Conservation (phyloP, 371 early-diverging fungal species). For the Mucor piriformis region DNA sequence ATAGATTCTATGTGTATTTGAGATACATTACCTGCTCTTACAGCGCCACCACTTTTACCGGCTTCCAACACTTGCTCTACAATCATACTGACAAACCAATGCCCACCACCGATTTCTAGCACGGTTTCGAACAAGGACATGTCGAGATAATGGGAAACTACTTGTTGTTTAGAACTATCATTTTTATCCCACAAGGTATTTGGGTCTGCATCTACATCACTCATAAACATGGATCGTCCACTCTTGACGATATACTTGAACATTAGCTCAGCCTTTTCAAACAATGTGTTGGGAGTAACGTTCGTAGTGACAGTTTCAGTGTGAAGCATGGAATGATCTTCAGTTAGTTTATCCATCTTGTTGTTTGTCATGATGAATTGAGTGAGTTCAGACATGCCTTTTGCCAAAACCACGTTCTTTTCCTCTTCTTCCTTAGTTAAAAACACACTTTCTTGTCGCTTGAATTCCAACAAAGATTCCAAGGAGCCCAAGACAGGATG, state of each 20-base stretch:
- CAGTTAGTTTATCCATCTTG: slow-evolving; percentile 21
- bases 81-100: slow-evolving; percentile 53
- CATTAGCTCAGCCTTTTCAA: slow-evolving; percentile 45
- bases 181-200: slow-evolving; percentile 34
- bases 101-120: slow-evolving; percentile 46
- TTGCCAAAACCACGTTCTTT: not conserved
- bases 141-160: slow-evolving; percentile 48
- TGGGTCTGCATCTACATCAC: slow-evolving; percentile 47
- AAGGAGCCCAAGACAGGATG: slow-evolving; percentile 18
- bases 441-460: slow-evolving; percentile 15
- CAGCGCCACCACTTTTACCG: slow-evolving; percentile 54
- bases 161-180: slow-evolving; percentile 21
- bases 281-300: slow-evolving; percentile 37
- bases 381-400: slow-evolving; percentile 15
- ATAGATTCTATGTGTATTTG: too few relatives aligned
- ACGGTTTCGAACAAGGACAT: slow-evolving; percentile 52
- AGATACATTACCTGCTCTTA: slow-evolving; percentile 55
- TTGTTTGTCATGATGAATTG: slow-evolving; percentile 16
- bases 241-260: slow-evolving; percentile 51
- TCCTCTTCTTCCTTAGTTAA: slow-evolving; percentile 7
- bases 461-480: slow-evolving; percentile 18
- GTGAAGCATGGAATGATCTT: slow-evolving; percentile 5
- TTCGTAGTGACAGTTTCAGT: slow-evolving; percentile 37
- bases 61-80: slow-evolving; percentile 51
- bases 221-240: slow-evolving; percentile 56